phyloP scores from a whole-genome alignment of 2,329 filamentous ascomycete species.

The Coniochaeta pulveracea region DNA sequence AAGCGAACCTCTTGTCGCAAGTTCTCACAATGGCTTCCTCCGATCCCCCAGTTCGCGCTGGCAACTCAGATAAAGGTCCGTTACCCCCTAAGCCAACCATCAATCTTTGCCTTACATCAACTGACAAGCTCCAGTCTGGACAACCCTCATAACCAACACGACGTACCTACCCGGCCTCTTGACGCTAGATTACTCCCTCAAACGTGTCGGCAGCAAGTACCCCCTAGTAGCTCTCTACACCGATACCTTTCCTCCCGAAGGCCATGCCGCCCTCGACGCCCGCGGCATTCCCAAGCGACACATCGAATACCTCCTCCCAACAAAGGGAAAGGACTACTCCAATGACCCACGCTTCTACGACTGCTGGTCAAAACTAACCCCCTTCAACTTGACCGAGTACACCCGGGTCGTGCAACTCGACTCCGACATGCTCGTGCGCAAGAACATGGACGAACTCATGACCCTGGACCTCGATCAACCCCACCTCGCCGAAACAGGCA shows the following conservation, averaged over 20 bases:
- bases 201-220: conserved; percentile 52
- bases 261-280: conserved; percentile 55
- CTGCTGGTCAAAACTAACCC: conserved; percentile 78
- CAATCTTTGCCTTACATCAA: not conserved
- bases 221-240: conserved; percentile 79
- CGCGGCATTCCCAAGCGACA: conserved; percentile 59
- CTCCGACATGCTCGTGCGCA: conserved; percentile 73
- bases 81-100: not conserved
- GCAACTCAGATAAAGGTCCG: conserved; percentile 1
- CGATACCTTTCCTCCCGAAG: conserved; percentile 57
- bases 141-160: conserved; percentile 75
- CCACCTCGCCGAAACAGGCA: conserved; percentile 27
- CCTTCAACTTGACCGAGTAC: conserved; percentile 69
- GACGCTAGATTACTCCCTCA: conserved; percentile 69
- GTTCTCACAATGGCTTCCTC: no score
- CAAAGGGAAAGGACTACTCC: conserved; percentile 49
- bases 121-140: conserved; percentile 46
- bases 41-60: no score
- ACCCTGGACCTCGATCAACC: conserved; percentile 59
- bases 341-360: conserved; percentile 80
- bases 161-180: conserved; percentile 73
- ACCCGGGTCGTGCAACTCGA: conserved; percentile 74
- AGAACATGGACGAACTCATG: conserved; percentile 91
- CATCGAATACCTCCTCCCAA: conserved; percentile 63
- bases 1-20: no score